A percentile compares a stretch with the other conserved stretches of the same genome.
phyloP scores from a whole-genome alignment of 2,329 filamentous ascomycete species.

The Alternaria sp. region DNA sequence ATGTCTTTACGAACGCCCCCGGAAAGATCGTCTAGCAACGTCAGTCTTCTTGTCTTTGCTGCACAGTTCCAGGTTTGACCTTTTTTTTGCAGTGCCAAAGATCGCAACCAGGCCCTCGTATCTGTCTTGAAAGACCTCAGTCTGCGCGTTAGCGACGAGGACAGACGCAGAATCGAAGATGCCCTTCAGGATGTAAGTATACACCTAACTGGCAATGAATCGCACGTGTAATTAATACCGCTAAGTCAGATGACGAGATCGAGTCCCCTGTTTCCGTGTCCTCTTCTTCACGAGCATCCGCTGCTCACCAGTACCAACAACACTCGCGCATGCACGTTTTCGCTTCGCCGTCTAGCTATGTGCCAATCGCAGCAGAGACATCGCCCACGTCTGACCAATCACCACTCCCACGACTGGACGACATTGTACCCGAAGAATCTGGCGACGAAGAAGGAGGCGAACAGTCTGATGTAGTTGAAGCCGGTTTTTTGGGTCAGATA shows the following conservation, averaged over 20 bases:
- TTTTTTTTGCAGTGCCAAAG: conserved; percentile 16
- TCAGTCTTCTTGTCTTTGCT: conserved; percentile 16
- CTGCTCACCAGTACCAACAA: neutral
- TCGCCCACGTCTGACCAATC: conserved; percentile 1
- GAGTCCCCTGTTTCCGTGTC: conserved; percentile 1
- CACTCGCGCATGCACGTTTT: neutral
- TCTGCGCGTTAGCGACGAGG: conserved; percentile 18
- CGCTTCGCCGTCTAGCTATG: neutral
- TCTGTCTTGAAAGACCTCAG: conserved; percentile 26
- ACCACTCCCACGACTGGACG: conserved; percentile 1
- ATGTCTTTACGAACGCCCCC: conserved; percentile 41
- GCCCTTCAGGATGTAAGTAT: conserved; percentile 20
- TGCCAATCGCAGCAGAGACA: neutral
- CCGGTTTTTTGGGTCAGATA: conserved; percentile 21
- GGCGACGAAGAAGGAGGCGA: neutral
- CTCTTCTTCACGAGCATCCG: conserved; percentile 9
- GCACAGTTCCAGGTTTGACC: conserved; percentile 1
- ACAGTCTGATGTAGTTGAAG: conserved; percentile 6
- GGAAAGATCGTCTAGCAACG: conserved; percentile 40
- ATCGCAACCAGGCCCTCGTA: conserved; percentile 22
- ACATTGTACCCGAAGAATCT: neutral
- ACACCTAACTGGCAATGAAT: neutral
- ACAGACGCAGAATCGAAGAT: conserved; percentile 20
- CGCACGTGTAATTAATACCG: neutral
- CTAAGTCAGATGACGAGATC: conserved; percentile 12